Base-by-base conservation (phyloP, 2,329 filamentous ascomycete genomes). In the Magnaporthales sp. region DNA sequence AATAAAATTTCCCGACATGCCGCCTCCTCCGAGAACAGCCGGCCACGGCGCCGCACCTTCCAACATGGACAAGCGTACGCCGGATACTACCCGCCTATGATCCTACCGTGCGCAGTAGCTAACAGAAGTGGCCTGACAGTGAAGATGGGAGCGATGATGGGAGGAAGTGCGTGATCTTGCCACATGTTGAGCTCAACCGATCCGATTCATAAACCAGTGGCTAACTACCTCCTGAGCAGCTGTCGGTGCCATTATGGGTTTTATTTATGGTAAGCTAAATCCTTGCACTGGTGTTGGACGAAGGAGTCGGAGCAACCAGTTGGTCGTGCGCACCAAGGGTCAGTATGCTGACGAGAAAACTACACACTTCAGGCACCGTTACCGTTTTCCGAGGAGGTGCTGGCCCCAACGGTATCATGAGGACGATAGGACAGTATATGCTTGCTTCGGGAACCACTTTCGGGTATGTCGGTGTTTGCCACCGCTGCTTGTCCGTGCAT, bases 61-160 rank as follows among this genome's bases (percentile, higher is more conserved):
- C 61, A 83, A 79, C 68, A 74, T 83, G 68, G 84, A 86, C 75
- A 86, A 86, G 78, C 76, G 84, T 86, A 80, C 58, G 76, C 38
- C 58, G 26, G 30, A n/a, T 19, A 58, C 68, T 7, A 29, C 51
- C 26, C 22, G 51, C 74, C 66, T 67, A 66, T 5, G n/a, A 29
- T 26, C 13, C 27, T 31, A 46, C 8, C 38, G 24, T n/a, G 30
- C 26, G 26, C 63, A 26, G 30, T 38, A 11, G 71, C 76, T 77
- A 74, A 76, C 74, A 67, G 68, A 9, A 63, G 67, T 72, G 2
- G 29, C 19, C 24, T 11, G 66, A 71, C 77, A 96, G 93, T 93
- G 78, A 97, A 97, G 84, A 97, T 98, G 93, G 95, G 95, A 73
- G 93, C 91, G 70, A 89, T 99, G 89, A 98, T 98, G 93, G 95